A percentile compares a stretch with the other conserved stretches of the same genome.
phyloP scores from a whole-genome alignment of 2,329 filamentous ascomycete species.

The Rhinocladiella similis region DNA sequence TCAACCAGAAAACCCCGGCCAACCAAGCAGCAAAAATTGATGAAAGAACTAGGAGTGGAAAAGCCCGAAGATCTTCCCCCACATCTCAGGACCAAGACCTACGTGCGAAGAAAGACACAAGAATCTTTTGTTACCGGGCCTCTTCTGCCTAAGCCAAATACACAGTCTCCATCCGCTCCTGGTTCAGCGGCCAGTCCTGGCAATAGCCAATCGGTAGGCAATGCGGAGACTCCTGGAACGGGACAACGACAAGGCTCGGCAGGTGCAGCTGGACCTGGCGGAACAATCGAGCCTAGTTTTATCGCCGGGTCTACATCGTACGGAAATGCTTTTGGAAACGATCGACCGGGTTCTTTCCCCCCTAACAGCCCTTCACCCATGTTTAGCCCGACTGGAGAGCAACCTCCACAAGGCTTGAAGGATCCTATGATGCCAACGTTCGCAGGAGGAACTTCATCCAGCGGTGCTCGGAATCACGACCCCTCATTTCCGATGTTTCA shows the following conservation, averaged over 20 bases:
- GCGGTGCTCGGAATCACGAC: constrained; percentile 34
- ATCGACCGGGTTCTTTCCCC: constrained; percentile 36
- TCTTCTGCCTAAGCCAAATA: constrained; percentile 23
- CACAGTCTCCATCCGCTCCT: constrained; percentile 28
- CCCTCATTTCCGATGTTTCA: constrained; percentile 31
- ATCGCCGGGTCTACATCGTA: constrained; percentile 14
- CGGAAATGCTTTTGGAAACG: constrained; percentile 31
- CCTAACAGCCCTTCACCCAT: constrained; percentile 42
- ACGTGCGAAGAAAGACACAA: constrained; percentile 71
- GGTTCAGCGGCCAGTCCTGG: constrained; percentile 33
- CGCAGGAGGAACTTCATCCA: constrained; percentile 2
- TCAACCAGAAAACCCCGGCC: constrained; percentile 94
- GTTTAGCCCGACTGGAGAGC: constrained; percentile 42
- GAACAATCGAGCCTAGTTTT: constrained; percentile 17
- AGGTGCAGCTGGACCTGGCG: constrained; percentile 34
- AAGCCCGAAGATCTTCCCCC: constrained; percentile 89
- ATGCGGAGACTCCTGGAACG: constrained; percentile 31
- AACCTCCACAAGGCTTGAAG: constrained; percentile 17
- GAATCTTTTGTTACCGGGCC: constrained; percentile 26
- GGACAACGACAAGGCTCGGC: constrained; percentile 34
- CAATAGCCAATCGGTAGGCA: constrained; percentile 25
- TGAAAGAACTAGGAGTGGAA: constrained; percentile 83
- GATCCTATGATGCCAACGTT: constrained; percentile 28
- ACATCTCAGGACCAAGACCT: constrained; percentile 75
- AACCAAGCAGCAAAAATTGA: constrained; percentile 94